These are phyloP conservation scores for Alternaria viburni DNA, from an alignment of 2,329 filamentous ascomycete species.

Conservation along the genomic window DNA sequence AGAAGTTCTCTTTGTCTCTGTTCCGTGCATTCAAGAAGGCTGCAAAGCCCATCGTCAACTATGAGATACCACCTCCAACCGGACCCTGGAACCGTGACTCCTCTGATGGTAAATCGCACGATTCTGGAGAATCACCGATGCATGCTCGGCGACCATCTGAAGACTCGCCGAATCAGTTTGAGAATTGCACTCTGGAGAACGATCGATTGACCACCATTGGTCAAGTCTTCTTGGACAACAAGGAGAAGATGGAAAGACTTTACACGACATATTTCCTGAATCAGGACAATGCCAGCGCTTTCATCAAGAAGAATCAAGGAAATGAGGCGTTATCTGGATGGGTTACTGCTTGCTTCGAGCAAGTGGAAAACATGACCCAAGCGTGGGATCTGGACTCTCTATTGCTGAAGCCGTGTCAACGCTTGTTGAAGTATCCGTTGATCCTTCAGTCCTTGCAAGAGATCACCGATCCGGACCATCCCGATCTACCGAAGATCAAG, in stretches of 20 bases:
- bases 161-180: slow-evolving; percentile 36
- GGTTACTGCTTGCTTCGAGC: slow-evolving; percentile 91
- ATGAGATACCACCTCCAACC: slow-evolving; percentile 46
- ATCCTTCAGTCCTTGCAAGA: slow-evolving; percentile 81
- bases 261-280: slow-evolving; percentile 71
- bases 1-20: slow-evolving; percentile 81
- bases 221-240: slow-evolving; percentile 62
- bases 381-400: slow-evolving; percentile 96
- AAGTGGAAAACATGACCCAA: slow-evolving; percentile 87
- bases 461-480: slow-evolving; percentile 80
- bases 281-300: slow-evolving; percentile 68
- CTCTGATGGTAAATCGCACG: slow-evolving; percentile 22
- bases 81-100: slow-evolving; percentile 34
- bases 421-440: slow-evolving; percentile 91
- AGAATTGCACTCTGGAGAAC: slow-evolving; percentile 52
- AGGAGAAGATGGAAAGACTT: slow-evolving; percentile 67
- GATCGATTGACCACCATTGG: slow-evolving; percentile 66
- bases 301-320: slow-evolving; percentile 61
- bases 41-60: slow-evolving; percentile 74
- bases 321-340: slow-evolving; percentile 72
- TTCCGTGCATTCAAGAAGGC: slow-evolving; percentile 81
- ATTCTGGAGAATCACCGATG: slow-evolving; percentile 23
- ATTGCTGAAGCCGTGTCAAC: slow-evolving; percentile 96
- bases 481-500: slow-evolving; percentile 75
- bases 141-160: slow-evolving; percentile 25